A percentile compares a stretch with the other conserved stretches of the same genome.
These are phyloP conservation scores for Mycena sp. DNA, from an alignment of 1,284 basidiomycete genomes.

Conservation along the genomic window DNA sequence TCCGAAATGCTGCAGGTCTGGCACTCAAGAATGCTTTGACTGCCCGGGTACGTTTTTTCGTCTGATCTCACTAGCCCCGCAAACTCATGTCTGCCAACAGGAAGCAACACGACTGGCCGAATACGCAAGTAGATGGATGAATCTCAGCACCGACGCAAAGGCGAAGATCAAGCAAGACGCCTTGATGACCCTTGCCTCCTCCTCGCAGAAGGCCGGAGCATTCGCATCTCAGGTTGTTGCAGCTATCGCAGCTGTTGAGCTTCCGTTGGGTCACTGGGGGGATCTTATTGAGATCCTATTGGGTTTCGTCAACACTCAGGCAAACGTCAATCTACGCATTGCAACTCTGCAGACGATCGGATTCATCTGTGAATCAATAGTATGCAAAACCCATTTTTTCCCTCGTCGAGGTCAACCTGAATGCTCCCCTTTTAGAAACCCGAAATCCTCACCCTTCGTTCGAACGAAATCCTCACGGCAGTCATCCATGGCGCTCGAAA, in stretches of 20 bases:
- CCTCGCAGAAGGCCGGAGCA: constrained; percentile 78
- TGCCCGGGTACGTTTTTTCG: constrained; percentile 76
- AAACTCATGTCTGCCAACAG: constrained; percentile 51
- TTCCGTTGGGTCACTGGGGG: constrained; percentile 89
- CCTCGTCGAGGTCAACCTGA: neutral
- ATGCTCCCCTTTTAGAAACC: constrained; percentile 71
- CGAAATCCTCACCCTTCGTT: constrained; percentile 87
- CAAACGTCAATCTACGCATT: constrained; percentile 84
- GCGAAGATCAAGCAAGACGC: constrained; percentile 90
- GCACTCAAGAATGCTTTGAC: constrained; percentile 97
- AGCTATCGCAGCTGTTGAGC: constrained; percentile 93
- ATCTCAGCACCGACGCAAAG: constrained; percentile 74
- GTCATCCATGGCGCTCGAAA: constrained; percentile 98
- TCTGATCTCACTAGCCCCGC: constrained; percentile 21
- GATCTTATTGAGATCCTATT: constrained; percentile 91
- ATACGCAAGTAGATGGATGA: constrained; percentile 84
- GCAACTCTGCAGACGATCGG: constrained; percentile 96
- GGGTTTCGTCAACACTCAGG: constrained; percentile 84
- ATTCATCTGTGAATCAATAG: constrained; percentile 96
- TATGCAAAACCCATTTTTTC: constrained; percentile 59
- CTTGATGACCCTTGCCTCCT: constrained; percentile 84
- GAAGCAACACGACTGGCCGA: constrained; percentile 83
- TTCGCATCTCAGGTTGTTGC: constrained; percentile 95
- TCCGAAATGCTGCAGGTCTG: constrained; percentile 94
- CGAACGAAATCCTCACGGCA: constrained; percentile 98